Percentiles rank a stretch among this genome's conserved stretches.
These are phyloP conservation scores for Teunomyces atbi DNA, from an alignment of 805 yeast genomes.

Conservation along the genomic window DNA sequence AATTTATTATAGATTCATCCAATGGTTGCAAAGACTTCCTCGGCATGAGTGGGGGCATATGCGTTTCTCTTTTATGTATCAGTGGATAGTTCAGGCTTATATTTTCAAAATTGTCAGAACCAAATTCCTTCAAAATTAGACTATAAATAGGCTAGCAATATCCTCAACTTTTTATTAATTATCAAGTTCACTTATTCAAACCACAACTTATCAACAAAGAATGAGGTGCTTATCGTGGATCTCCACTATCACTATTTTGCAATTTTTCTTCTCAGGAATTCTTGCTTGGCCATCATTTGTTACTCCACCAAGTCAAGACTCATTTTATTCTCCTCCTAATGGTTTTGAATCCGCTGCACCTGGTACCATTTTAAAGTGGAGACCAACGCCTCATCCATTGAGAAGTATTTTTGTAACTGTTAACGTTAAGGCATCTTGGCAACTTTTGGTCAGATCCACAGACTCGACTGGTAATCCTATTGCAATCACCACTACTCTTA, in stretches of 20 bases:
- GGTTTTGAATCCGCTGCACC: conserved; percentile 17
- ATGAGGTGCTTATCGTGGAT: neutral
- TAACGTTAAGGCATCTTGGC: conserved; percentile 17
- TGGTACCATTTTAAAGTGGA: conserved; percentile 24
- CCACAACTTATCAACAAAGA: neutral
- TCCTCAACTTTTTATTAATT: neutral
- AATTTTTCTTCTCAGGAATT: neutral
- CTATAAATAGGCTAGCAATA: neutral
- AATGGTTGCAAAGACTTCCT: no score
- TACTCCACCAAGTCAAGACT: conserved; percentile 14
- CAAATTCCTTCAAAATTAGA: neutral
- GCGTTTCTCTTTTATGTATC: no score
- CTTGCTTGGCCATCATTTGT: neutral
- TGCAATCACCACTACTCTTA: conserved; percentile 20
- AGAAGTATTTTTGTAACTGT: conserved; percentile 18
- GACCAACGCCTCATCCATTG: conserved; percentile 19
- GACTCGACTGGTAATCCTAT: conserved; percentile 18
- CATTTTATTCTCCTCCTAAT: conserved; percentile 22
- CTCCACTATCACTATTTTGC: neutral
- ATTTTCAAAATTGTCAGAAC: no score
- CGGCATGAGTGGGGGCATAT: no score
- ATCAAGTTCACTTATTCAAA: neutral
- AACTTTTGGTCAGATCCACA: conserved; percentile 21
- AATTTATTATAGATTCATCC: no score
- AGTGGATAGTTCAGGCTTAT: no score